phyloP scores from a whole-genome alignment of 768 basidiomycete genomes.

The Obba rivulosa region DNA sequence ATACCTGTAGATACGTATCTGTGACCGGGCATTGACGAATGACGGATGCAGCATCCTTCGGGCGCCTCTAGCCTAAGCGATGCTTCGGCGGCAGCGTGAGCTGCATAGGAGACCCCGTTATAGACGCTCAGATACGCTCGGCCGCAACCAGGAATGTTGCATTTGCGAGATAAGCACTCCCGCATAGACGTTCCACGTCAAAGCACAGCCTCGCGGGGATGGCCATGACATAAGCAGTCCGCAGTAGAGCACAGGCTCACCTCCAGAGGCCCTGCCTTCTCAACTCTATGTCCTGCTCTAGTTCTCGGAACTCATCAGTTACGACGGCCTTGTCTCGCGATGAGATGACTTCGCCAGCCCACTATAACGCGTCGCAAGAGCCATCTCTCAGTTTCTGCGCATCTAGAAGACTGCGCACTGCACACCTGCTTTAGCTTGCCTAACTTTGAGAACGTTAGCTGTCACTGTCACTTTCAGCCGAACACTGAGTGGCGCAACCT shows the following conservation, averaged over 20 bases:
- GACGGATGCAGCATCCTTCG: no score
- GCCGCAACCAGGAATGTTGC: no score
- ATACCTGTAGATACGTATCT: no score
- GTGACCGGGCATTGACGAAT: no score
- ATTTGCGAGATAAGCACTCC: no score
- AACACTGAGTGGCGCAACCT: slow-evolving; percentile 10
- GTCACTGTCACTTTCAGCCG: slow-evolving; percentile 4
- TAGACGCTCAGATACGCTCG: no score
- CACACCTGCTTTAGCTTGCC: slow-evolving; percentile 74
- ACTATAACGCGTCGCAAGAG: slow-evolving; percentile 37
- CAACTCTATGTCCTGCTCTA: slow-evolving; percentile 82
- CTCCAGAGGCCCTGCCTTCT: slow-evolving; percentile 65
- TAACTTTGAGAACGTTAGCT: slow-evolving; percentile 37
- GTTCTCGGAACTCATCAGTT: slow-evolving; percentile 72
- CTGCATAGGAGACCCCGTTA: no score
- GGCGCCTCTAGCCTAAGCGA: no score
- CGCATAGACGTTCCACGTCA: no score
- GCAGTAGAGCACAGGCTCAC: slow-evolving; percentile 37
- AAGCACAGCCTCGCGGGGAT: no score
- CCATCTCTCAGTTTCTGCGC: not conserved
- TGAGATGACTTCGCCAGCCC: slow-evolving; percentile 88
- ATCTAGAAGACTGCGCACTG: not conserved
- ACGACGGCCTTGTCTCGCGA: slow-evolving; percentile 75
- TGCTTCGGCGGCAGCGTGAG: no score
- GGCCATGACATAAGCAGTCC: no score